Evolutionary conservation across 129 eudicot species (phyloP).

Genomic region (Saussurea involucrata): DNA sequence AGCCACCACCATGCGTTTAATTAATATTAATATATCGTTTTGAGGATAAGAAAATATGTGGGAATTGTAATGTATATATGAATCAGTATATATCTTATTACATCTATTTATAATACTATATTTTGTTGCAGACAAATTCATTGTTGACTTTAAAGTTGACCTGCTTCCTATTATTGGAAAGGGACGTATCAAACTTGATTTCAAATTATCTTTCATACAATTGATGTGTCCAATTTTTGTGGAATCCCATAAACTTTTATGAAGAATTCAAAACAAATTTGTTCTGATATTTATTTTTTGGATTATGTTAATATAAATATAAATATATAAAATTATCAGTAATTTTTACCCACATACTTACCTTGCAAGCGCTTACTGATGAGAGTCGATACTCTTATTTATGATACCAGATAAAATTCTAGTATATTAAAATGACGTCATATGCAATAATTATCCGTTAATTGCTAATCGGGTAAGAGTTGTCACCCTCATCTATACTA

Average conservation of each 20-base stretch:
- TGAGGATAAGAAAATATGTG: constrained; percentile 11
- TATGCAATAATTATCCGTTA: too few relatives aligned
- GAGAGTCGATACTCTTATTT: too few relatives aligned
- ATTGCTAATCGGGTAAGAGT: too few relatives aligned
- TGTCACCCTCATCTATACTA: too few relatives aligned
- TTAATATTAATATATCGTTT: not conserved
- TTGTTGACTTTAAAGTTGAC: constrained; percentile 16
- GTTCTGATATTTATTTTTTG: too few relatives aligned
- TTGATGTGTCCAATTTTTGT: constrained; percentile 11
- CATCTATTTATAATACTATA: constrained; percentile 2
- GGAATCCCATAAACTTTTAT: not conserved
- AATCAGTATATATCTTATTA: not conserved
- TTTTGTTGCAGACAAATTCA: not conserved
- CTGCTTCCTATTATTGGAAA: not conserved
- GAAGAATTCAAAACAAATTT: not conserved
- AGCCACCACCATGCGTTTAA: constrained; percentile 15
- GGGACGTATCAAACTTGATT: constrained; percentile 15
- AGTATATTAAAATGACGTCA: too few relatives aligned
- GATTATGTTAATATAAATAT: too few relatives aligned
- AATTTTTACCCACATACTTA: too few relatives aligned
- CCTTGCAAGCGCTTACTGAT: too few relatives aligned
- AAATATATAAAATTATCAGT: too few relatives aligned
- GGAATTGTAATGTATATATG: not conserved
- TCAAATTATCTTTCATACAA: not conserved
- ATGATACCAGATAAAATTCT: too few relatives aligned